phyloP scores from a whole-genome alignment of 202 grass and related monocot genomes.

The Schoenoplectus tabernaemontani region DNA sequence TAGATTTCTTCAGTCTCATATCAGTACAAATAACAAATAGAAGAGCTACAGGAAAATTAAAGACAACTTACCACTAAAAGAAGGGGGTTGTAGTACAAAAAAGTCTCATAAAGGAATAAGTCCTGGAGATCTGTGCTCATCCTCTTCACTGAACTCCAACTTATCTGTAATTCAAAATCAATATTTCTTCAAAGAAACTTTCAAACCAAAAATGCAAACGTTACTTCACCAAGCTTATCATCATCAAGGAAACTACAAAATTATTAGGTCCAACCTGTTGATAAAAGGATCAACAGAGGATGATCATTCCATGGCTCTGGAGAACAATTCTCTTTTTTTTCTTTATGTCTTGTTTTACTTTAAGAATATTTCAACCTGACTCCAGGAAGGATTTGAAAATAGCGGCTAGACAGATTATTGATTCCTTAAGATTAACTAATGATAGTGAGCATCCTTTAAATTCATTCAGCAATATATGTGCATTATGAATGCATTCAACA shows the following conservation, averaged over 20 bases:
- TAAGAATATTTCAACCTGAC: not conserved
- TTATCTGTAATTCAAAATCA: slow-evolving; percentile 45
- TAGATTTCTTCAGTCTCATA: slow-evolving; percentile 8
- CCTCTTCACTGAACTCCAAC: slow-evolving; percentile 88
- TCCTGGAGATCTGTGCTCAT: slow-evolving; percentile 87
- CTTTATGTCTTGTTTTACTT: not conserved
- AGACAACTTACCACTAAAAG: slow-evolving; percentile 73
- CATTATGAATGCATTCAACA: not conserved
- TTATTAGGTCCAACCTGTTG: not conserved
- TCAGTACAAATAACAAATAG: not conserved
- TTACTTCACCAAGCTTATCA: not conserved
- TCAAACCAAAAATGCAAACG: not conserved
- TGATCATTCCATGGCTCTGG: not conserved
- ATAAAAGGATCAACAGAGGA: slow-evolving; percentile 6
- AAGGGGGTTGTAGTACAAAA: slow-evolving; percentile 95
- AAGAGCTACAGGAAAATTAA: slow-evolving; percentile 2
- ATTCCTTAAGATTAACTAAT: not conserved
- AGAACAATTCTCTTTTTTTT: not conserved
- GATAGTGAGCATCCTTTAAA: not conserved
- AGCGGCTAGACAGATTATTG: not conserved
- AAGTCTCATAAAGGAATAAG: slow-evolving; percentile 90
- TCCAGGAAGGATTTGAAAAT: not conserved
- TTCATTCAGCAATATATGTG: not conserved
- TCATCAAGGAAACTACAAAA: not conserved
- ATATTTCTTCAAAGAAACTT: slow-evolving; percentile 2